These are phyloP conservation scores for Primulina eburnea DNA, from an alignment of 257 asterid genomes.

Conservation along the genomic window DNA sequence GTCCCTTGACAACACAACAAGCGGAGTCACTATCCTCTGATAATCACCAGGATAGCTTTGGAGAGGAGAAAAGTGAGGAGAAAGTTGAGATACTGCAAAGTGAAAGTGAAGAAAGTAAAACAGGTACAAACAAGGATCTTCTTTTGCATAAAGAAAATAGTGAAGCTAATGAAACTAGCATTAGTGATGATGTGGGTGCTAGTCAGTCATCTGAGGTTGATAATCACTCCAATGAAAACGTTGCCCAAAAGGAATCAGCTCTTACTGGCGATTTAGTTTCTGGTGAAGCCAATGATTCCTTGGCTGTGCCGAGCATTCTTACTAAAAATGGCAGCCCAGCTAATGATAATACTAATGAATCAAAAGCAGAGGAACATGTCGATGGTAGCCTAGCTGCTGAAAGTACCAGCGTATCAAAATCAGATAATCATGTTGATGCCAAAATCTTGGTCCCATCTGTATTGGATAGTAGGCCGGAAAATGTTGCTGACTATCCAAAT, in stretches of 20 bases:
- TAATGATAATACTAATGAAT: conserved; percentile 39
- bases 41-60: conserved; percentile 35
- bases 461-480: conserved; percentile 33
- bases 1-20: conserved; percentile 56
- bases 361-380: conserved; percentile 35
- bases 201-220: conserved; percentile 39
- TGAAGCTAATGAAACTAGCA: conserved; percentile 42
- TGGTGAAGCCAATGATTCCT: conserved; percentile 43
- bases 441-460: conserved; percentile 33
- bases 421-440: conserved; percentile 33
- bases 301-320: conserved; percentile 35
- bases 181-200: conserved; percentile 36
- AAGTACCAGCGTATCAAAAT: conserved; percentile 39
- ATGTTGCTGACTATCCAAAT: conserved; percentile 30
- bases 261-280: conserved; percentile 37
- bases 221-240: conserved; percentile 30
- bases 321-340: conserved; percentile 32
- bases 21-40: conserved; percentile 51
- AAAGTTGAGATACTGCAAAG: conserved; percentile 42
- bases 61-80: conserved; percentile 36
- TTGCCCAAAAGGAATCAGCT: conserved; percentile 37
- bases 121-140: conserved; percentile 40
- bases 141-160: conserved; percentile 34
- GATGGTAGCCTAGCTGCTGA: conserved; percentile 36
- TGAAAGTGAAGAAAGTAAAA: conserved; percentile 37